Evolutionary conservation across 805 yeast species (phyloP).

Genomic region (Yarrowia yakushimensis): DNA sequence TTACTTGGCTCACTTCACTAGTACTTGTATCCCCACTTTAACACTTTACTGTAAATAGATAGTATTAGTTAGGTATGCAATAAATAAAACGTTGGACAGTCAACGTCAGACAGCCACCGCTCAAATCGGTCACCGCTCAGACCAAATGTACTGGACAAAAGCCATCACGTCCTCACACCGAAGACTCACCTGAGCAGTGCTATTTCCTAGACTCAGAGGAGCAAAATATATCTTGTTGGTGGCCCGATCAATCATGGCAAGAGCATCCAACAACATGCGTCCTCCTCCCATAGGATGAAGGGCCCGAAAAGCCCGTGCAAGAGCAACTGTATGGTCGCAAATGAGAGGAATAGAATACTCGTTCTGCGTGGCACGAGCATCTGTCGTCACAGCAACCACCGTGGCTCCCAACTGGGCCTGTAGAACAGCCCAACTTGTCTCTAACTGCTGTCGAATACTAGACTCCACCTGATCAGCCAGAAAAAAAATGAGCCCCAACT

Average conservation of each 20-base stretch:
- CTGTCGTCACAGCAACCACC: conserved; percentile 7
- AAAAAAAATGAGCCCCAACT: conserved; percentile 7
- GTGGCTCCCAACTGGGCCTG: conserved; percentile 7
- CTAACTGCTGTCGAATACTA: neutral
- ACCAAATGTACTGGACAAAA: conserved; percentile 25
- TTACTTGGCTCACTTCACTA: no score
- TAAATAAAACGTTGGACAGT: neutral
- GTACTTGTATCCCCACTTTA: no score
- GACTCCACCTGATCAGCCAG: neutral
- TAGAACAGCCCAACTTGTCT: neutral
- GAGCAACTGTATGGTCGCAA: conserved; percentile 32
- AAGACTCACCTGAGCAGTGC: conserved; percentile 14
- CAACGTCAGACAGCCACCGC: no score
- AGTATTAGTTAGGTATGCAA: neutral
- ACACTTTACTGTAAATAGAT: no score
- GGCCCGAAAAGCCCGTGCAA: conserved; percentile 36
- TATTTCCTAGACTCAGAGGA: conserved; percentile 21
- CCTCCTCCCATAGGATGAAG: conserved; percentile 39
- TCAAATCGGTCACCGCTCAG: no score
- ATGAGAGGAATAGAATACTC: conserved; percentile 27
- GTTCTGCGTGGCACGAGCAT: neutral
- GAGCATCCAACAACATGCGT: conserved; percentile 31
- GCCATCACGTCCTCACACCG: conserved; percentile 8
- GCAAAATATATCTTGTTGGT: conserved; percentile 25
- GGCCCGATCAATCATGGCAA: conserved; percentile 33